Base-by-base conservation (phyloP, 768 basidiomycete genomes). In the Tubosaeta brunneosetosa region DNA sequence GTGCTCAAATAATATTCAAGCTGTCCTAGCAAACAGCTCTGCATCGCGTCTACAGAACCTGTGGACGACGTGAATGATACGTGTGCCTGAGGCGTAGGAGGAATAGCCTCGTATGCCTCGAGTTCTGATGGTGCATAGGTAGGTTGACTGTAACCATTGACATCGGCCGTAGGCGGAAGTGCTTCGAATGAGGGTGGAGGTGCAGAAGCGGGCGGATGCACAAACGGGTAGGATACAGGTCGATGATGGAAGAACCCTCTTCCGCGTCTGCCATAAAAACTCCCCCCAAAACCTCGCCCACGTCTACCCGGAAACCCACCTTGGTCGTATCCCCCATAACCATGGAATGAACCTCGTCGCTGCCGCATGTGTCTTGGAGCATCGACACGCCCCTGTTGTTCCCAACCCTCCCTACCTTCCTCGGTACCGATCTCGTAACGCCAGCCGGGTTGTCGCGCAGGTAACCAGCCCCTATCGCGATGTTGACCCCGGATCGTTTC, bases 1-100 rank as follows among this genome's bases (percentile, higher is more conserved):
- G 86, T 76, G 60, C 91, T 91, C 59, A 97, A 76, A 72, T 95
- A 97, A 68, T 92, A 97, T 70, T 95, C 94, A 47, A 95, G 71
- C 68, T 95, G 88, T 1, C 82, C 85, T 41, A 95, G 78, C 26
- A 95, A 73, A 65, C 80, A 83, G 61, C 77, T 86, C 45, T 83
- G 69, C 46, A 79, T 82, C 22, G 80, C 70, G 62, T 94, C 91
- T 12, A 89, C 64, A 2, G 82, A 77, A 71, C 81, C 84, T 2
- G 79, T 70, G 42, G 75, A 50, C 11, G 51, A 42, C 4, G 84
- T 79, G 17, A 74, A 66, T 3, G 82, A 80, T 16, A 83, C 63
- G 10, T 8, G 71, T 26, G 29, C 59, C 52, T 38, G 64, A 46
- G 43, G 52, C 34, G 56, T 50, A 52, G 65, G 34, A 46, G 61